Conservation (phyloP, 768 basidiomycete species). For the Hypsizygus marmoreus region DNA sequence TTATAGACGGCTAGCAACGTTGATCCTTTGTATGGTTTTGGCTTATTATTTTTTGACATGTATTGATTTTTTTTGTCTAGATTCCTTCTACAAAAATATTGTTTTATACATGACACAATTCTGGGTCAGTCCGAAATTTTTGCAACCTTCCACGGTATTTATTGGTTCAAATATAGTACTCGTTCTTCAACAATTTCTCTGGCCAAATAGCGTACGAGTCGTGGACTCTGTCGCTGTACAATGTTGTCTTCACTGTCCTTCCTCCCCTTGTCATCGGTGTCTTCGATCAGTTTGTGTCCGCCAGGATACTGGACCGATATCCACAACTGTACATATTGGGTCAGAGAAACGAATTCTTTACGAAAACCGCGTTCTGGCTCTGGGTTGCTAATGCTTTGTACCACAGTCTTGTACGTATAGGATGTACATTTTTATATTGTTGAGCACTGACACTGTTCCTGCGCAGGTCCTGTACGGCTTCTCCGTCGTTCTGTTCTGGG, state of each 20-base stretch:
- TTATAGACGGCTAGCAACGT: conserved; percentile 90
- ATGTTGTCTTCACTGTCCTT: conserved; percentile 93
- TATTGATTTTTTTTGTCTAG: conserved; percentile 39
- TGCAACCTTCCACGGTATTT: neutral
- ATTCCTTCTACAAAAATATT: conserved; percentile 99
- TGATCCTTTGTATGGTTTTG: conserved; percentile 82
- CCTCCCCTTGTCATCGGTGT: conserved; percentile 97
- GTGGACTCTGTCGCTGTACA: conserved; percentile 97
- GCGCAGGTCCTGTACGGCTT: conserved; percentile 87
- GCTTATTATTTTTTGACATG: neutral
- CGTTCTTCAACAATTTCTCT: conserved; percentile 99
- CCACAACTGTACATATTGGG: conserved; percentile 95
- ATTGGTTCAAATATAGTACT: conserved; percentile 62
- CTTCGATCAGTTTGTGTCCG: conserved; percentile 98
- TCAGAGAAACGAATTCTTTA: conserved; percentile 93
- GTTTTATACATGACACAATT: conserved; percentile 98
- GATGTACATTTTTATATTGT: conserved; percentile 22
- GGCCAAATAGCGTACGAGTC: conserved; percentile 99
- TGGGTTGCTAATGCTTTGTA: conserved; percentile 90
- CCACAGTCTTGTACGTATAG: conserved; percentile 73
- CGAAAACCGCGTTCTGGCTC: conserved; percentile 87
- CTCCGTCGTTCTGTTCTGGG: conserved; percentile 90
- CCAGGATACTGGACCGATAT: conserved; percentile 93
- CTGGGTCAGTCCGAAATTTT: conserved; percentile 65
- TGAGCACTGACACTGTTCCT: conserved; percentile 1